Evolutionary conservation across 208 protist species (phyloP), one percentile per base, ranked within the genome.

Genomic region (Trypanosoma melophagium): DNA sequence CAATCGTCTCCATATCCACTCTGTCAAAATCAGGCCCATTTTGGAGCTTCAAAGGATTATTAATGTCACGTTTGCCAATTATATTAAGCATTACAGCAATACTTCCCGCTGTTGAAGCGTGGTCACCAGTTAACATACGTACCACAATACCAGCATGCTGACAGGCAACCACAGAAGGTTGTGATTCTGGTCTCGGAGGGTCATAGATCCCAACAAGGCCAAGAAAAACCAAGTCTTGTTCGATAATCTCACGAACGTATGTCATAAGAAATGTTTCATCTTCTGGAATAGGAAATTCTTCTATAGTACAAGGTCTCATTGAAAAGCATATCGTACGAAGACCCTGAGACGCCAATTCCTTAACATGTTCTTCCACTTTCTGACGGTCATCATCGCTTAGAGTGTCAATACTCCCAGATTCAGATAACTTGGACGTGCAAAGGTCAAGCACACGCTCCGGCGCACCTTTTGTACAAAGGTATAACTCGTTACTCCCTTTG

Each of bases 161-260:
- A 72, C 93, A 97, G 12, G 86, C 79, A 40, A 89, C 67, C 42
- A 97, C 87, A 21, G 93, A 90, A 42, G 84, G 80, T 13, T 64
- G 83, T 21, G 90, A 93, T 77, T 96, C 94, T 10, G 83, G 81
- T 40, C 94, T 82, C 4, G 90, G 92, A 24, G 94, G 94, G 71
- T 97, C 94, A 63, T 95, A 94, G 68, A 97, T 96, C 41, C 93
- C 93, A 47, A 97, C 90, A 58, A 97, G 69, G 22, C 93, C 93
- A 45, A 97, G 81, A 66, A 92, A 97, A 3, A 77, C 70, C 24
- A 97, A 80, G 47, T 95, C 87, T 17, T 80, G 56, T 77, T 97
- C 94, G n/a, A 97, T 74, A 21, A 79, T 49, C 19, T 90, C 87
- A 52, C 86, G 80, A 44, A 61, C 54, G 71, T 88, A 85, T 14